Evolutionary conservation across 768 basidiomycete genomes (phyloP).

Genomic region (Imleria badia): DNA sequence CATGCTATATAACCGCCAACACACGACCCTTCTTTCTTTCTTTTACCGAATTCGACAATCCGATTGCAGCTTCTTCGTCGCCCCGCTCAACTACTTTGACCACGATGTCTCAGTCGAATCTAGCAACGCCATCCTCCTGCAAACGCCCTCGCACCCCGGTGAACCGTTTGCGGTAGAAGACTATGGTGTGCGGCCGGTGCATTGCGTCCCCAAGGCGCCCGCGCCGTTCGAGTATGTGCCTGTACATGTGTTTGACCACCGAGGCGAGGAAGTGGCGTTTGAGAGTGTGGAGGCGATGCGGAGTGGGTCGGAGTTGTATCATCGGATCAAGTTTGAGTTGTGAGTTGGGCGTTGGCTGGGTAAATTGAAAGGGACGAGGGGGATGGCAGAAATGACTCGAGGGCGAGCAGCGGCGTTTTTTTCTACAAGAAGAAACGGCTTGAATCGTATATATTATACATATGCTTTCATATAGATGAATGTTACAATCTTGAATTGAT

Average conservation of each 20-base stretch:
- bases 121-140: constrained; percentile 50
- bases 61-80: constrained; percentile 48
- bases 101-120: constrained; percentile 60
- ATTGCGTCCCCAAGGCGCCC: constrained; percentile 40
- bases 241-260: constrained; percentile 34
- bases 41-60: not conserved
- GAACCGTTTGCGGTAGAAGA: constrained; percentile 47
- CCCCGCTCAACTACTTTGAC: constrained; percentile 67
- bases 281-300: constrained; percentile 40
- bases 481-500: too few relatives aligned
- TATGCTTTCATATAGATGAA: too few relatives aligned
- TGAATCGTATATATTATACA: too few relatives aligned
- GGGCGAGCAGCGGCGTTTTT: too few relatives aligned
- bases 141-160: constrained; percentile 38
- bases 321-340: constrained; percentile 37
- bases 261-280: constrained; percentile 31
- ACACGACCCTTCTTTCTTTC: not conserved
- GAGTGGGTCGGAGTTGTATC: constrained; percentile 38
- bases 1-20: not conserved
- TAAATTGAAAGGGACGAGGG: too few relatives aligned
- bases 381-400: too few relatives aligned
- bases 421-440: too few relatives aligned
- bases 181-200: constrained; percentile 46
- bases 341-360: constrained; percentile 8
- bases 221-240: constrained; percentile 41